Conservation (phyloP, 2,329 filamentous ascomycete genomes). For the Knoxdaviesia proteae region DNA sequence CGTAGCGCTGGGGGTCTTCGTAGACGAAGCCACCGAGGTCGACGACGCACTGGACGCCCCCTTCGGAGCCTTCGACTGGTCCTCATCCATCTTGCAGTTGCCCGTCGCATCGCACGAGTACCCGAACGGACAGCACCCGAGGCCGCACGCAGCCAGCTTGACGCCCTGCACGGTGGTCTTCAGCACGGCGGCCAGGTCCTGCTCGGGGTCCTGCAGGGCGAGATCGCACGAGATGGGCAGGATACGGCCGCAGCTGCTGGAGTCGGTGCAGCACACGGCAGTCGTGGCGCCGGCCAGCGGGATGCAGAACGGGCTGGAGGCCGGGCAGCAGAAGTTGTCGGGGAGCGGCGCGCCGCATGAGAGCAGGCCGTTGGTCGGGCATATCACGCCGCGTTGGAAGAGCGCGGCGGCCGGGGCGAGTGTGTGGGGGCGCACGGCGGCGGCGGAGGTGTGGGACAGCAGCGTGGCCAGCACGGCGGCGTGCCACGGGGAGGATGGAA, state of each 20-base stretch:
- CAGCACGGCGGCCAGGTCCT: conserved; percentile 34
- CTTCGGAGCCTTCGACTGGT: conserved; percentile 24
- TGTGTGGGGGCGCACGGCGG: conserved; percentile 6
- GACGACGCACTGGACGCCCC: conserved; percentile 9
- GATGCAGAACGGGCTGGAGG: conserved; percentile 28
- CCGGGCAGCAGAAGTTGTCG: conserved; percentile 44
- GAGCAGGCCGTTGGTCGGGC: conserved; percentile 25
- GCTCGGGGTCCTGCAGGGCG: conserved; percentile 34
- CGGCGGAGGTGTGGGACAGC: conserved; percentile 15
- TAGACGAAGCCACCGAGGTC: conserved; percentile 5
- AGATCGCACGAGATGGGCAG: conserved; percentile 44
- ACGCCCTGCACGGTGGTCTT: conserved; percentile 44
- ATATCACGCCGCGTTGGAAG: conserved; percentile 25
- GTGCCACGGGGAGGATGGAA: no score
- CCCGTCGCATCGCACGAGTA: conserved; percentile 31
- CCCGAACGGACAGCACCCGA: conserved; percentile 49
- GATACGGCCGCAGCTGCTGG: conserved; percentile 36
- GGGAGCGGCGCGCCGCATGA: conserved; percentile 37
- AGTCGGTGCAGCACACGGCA: conserved; percentile 47
- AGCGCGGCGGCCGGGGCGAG: conserved; percentile 7
- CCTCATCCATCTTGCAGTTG: conserved; percentile 28
- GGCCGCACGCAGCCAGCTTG: conserved; percentile 34
- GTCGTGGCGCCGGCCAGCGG: conserved; percentile 43
- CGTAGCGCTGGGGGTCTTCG: not conserved
- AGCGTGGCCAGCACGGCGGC: not conserved